phyloP scores from a whole-genome alignment of 1,284 basidiomycete genomes.

The Cerrena zonata region DNA sequence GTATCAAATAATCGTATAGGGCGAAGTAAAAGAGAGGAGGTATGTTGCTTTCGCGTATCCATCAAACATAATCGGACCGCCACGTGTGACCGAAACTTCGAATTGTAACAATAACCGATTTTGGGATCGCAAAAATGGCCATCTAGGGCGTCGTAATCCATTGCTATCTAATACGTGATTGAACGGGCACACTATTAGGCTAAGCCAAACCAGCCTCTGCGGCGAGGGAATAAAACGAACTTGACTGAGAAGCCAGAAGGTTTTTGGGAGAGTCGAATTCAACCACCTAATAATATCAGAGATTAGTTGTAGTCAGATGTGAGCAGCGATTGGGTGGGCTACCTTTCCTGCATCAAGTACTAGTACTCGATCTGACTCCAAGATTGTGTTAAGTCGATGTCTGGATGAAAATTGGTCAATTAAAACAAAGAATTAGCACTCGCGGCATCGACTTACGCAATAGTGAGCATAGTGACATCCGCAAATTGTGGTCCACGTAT shows the following conservation, averaged over 20 bases:
- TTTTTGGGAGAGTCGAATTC: slow-evolving; percentile 70
- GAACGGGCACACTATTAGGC: too few relatives aligned
- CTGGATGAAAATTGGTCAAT: slow-evolving; percentile 34
- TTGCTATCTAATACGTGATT: too few relatives aligned
- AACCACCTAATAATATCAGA: slow-evolving; percentile 36
- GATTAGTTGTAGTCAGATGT: slow-evolving; percentile 2
- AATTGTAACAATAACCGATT: too few relatives aligned
- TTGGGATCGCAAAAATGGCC: too few relatives aligned
- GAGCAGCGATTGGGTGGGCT: slow-evolving; percentile 11
- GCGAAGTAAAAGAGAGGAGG: too few relatives aligned
- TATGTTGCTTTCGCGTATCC: too few relatives aligned
- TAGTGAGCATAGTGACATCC: slow-evolving; percentile 76
- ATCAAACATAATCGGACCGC: too few relatives aligned
- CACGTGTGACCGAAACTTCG: too few relatives aligned
- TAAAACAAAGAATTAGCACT: not conserved
- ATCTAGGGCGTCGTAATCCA: too few relatives aligned
- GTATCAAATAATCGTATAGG: too few relatives aligned
- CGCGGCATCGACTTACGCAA: slow-evolving; percentile 50
- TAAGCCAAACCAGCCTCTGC: slow-evolving; percentile 47
- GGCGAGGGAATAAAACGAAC: slow-evolving; percentile 52
- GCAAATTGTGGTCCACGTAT: slow-evolving; percentile 67
- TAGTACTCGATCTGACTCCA: slow-evolving; percentile 79
- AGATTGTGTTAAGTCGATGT: slow-evolving; percentile 86
- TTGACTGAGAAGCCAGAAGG: slow-evolving; percentile 52
- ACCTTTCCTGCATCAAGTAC: slow-evolving; percentile 79